Conservation (phyloP, 305 asterid genomes). For the Solanum hybrid region DNA sequence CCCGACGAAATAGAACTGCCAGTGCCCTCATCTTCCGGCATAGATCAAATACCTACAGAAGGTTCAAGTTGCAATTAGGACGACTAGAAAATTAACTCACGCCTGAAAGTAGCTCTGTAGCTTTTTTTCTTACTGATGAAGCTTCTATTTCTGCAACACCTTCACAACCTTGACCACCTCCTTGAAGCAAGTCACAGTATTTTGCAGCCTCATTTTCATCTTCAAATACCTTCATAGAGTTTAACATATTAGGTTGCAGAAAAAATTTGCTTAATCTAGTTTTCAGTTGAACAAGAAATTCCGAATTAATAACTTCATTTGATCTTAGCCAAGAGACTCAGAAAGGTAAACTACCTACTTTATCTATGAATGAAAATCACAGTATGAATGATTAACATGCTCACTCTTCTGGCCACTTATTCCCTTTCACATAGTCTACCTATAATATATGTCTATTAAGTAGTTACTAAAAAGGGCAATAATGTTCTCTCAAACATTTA, state of each 20-base stretch:
- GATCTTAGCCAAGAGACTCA: not conserved
- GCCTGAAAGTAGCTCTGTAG: not conserved
- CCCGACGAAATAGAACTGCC: constrained; percentile 76
- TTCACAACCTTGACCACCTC: constrained; percentile 85
- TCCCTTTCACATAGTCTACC: not conserved
- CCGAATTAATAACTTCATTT: not conserved
- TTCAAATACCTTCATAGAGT: constrained; percentile 57
- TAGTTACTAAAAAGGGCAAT: not conserved
- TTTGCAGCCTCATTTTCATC: constrained; percentile 80
- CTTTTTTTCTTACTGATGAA: constrained; percentile 53
- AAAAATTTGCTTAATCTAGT: not conserved
- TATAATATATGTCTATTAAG: not conserved
- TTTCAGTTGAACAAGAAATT: not conserved
- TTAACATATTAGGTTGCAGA: not conserved
- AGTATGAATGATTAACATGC: not conserved
- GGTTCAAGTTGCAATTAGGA: not conserved
- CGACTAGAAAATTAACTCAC: not conserved
- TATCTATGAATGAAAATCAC: not conserved
- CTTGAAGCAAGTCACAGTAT: constrained; percentile 76
- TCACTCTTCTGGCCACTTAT: not conserved
- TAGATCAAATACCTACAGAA: constrained; percentile 74
- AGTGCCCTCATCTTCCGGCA: constrained; percentile 74
- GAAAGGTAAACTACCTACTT: not conserved
- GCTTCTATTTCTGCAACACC: constrained; percentile 93
- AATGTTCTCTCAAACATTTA: not conserved